Percentiles rank a stretch among this genome's conserved stretches.
phyloP scores from a whole-genome alignment of 495 filamentous ascomycete species.

The Aspergillus nanangensis region DNA sequence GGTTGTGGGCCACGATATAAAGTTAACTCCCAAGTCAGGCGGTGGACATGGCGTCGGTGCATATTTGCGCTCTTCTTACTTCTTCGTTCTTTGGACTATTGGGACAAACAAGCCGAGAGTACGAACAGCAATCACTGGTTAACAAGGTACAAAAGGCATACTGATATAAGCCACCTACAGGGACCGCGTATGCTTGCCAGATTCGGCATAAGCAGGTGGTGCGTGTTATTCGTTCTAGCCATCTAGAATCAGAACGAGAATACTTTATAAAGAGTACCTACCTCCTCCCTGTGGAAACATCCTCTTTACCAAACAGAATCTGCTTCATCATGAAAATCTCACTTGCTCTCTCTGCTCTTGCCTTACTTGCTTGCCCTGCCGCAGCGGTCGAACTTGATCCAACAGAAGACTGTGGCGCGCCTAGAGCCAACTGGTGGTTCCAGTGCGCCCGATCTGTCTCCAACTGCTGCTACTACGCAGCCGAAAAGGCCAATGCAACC shows the following conservation, averaged over 20 bases:
- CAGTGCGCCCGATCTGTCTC: slow-evolving; percentile 1
- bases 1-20: background rate
- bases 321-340: slow-evolving; percentile 5
- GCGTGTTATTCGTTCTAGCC: slow-evolving; percentile 1
- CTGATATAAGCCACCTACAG: slow-evolving; percentile 2
- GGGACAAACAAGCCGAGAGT: slow-evolving; percentile 1
- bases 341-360: slow-evolving; percentile 4
- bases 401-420: slow-evolving; percentile 1
- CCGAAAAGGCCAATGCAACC: slow-evolving; percentile 4
- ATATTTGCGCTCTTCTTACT: too few species aligned
- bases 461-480: slow-evolving; percentile 4
- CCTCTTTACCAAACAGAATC: background rate
- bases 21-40: too few species aligned
- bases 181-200: slow-evolving; percentile 4
- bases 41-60: too few species aligned
- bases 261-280: slow-evolving; percentile 2
- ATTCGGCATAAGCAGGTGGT: slow-evolving; percentile 2
- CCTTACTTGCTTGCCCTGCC: slow-evolving; percentile 4
- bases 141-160: background rate
- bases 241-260: background rate
- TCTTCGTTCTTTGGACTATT: too few species aligned
- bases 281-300: slow-evolving; percentile 1
- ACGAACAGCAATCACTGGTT: slow-evolving; percentile 2
- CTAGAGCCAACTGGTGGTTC: background rate
- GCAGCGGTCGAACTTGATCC: slow-evolving; percentile 1